These are phyloP conservation scores for Aspergillus viridinutans DNA, from an alignment of 2,329 filamentous ascomycete species.

Conservation along the genomic window DNA sequence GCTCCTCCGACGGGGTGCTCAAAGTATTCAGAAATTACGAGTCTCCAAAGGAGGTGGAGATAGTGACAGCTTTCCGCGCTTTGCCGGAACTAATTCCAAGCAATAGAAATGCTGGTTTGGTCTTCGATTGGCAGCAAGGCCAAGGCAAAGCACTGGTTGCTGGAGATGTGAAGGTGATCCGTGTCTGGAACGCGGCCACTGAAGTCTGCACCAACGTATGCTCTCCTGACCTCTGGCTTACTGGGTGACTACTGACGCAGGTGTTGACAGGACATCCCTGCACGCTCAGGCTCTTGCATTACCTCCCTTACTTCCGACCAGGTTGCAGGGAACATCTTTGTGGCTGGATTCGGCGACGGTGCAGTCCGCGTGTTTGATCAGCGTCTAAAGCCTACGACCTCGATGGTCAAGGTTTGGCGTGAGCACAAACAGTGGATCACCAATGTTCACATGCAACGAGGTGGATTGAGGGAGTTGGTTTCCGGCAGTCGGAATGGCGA, in stretches of 20 bases:
- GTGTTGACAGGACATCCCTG: conserved; percentile 69
- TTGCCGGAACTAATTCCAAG: conserved; percentile 90
- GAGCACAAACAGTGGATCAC: conserved; percentile 95
- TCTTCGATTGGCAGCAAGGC: conserved; percentile 99
- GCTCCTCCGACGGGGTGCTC: conserved; percentile 90
- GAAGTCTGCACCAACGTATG: conserved; percentile 77
- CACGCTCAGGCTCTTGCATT: conserved; percentile 89
- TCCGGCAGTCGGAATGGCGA: conserved; percentile 89
- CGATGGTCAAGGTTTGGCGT: conserved; percentile 96
- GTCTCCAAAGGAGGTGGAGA: conserved; percentile 66
- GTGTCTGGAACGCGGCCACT: conserved; percentile 91
- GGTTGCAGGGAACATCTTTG: conserved; percentile 93
- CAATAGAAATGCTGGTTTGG: conserved; percentile 89
- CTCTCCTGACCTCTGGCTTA: conserved; percentile 3
- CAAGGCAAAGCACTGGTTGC: conserved; percentile 91
- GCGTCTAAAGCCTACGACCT: conserved; percentile 73
- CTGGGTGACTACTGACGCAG: conserved; percentile 2
- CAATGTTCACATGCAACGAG: conserved; percentile 93
- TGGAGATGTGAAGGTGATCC: conserved; percentile 90
- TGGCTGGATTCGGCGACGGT: conserved; percentile 93
- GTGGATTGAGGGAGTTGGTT: conserved; percentile 84
- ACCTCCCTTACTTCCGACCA: conserved; percentile 95
- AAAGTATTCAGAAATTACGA: conserved; percentile 94
- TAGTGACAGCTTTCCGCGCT: conserved; percentile 87
- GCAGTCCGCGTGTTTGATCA: conserved; percentile 93